Evolutionary conservation across 2,329 filamentous ascomycete genomes (phyloP).

Genomic region (Cytospora leucostoma): DNA sequence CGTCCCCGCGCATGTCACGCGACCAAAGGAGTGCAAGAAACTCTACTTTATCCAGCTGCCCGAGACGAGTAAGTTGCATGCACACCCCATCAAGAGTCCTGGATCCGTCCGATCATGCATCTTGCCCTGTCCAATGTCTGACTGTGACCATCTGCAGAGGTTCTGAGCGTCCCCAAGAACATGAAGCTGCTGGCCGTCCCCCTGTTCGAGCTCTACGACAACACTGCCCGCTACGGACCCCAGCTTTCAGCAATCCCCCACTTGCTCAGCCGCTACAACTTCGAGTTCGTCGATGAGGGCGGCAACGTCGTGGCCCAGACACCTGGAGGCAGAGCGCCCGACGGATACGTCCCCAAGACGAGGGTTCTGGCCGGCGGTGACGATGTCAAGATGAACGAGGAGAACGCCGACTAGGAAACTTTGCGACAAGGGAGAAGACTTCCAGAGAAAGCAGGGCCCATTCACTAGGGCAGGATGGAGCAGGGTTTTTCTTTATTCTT

Average conservation of each 20-base stretch:
- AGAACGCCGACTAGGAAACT: constrained; percentile 38
- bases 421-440: neutral
- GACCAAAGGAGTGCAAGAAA: constrained; percentile 99
- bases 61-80: constrained; percentile 71
- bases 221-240: constrained; percentile 90
- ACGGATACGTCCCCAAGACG: constrained; percentile 62
- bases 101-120: neutral
- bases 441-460: neutral
- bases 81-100: too few species aligned
- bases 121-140: neutral
- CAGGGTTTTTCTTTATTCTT: neutral
- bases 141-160: constrained; percentile 58
- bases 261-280: constrained; percentile 91
- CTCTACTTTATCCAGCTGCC: constrained; percentile 96
- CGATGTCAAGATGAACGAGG: constrained; percentile 62
- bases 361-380: constrained; percentile 66
- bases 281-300: constrained; percentile 94
- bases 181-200: constrained; percentile 99
- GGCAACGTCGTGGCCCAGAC: constrained; percentile 85
- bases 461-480: neutral
- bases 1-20: constrained; percentile 90
- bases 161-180: constrained; percentile 96
- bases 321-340: constrained; percentile 65
- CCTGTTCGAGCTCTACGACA: constrained; percentile 97
- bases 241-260: constrained; percentile 97